These are phyloP conservation scores for Cochlearia excelsa DNA, from an alignment of 345 rosid genomes.

Conservation along the genomic window DNA sequence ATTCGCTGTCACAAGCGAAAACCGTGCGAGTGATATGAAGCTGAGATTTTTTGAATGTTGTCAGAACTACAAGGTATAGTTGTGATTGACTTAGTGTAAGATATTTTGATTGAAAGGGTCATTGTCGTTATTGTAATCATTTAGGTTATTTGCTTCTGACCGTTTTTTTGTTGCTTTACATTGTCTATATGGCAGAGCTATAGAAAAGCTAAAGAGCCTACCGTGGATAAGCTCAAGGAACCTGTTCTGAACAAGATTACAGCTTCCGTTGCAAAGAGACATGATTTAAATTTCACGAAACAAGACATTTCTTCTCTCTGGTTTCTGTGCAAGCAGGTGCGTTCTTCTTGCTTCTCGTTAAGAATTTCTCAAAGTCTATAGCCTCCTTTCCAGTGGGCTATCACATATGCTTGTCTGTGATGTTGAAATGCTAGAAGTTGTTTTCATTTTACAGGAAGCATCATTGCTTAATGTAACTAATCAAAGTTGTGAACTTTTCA, in stretches of 20 bases:
- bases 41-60: slow-evolving; percentile 84
- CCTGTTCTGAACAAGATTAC: slow-evolving; percentile 75
- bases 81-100: background rate
- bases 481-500: slow-evolving; percentile 88
- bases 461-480: slow-evolving; percentile 74
- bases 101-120: background rate
- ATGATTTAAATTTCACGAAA: slow-evolving; percentile 61
- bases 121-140: background rate
- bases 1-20: slow-evolving; percentile 85
- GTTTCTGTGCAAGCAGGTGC: slow-evolving; percentile 94
- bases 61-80: slow-evolving; percentile 77
- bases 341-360: slow-evolving; percentile 9
- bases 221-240: slow-evolving; percentile 74
- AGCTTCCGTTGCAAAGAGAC: slow-evolving; percentile 52
- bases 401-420: background rate
- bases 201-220: slow-evolving; percentile 62
- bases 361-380: background rate
- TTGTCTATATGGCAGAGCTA: slow-evolving; percentile 45
- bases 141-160: slow-evolving; percentile 7
- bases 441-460: slow-evolving; percentile 59
- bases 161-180: background rate
- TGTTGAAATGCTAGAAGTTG: background rate
- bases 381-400: background rate
- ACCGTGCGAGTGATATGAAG: slow-evolving; percentile 80
- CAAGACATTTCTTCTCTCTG: slow-evolving; percentile 83